Conservation (phyloP, 2,329 filamentous ascomycete species). For the Didymella exigua region DNA sequence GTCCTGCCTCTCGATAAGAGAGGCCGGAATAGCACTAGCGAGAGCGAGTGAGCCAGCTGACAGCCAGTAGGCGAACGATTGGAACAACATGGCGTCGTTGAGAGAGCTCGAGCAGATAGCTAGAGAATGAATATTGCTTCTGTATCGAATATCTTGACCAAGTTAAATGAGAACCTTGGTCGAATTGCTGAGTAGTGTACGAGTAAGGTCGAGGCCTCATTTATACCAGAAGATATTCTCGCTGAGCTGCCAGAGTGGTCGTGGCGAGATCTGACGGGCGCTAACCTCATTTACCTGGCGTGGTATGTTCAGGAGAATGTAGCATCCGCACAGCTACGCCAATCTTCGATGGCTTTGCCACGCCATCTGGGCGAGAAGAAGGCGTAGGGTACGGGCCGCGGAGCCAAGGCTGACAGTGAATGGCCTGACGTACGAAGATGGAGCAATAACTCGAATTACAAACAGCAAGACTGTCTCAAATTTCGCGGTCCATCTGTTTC, state of each 20-base stretch:
- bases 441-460: conserved; percentile 1
- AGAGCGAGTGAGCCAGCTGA: conserved; percentile 34
- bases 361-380: not conserved
- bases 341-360: conserved; percentile 5
- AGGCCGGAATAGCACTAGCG: conserved; percentile 31
- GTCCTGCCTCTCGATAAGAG: conserved; percentile 39
- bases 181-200: conserved; percentile 14
- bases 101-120: not conserved
- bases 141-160: not conserved
- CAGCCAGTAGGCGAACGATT: conserved; percentile 32
- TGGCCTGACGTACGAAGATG: conserved; percentile 19
- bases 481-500: not conserved
- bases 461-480: not conserved
- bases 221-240: conserved; percentile 6
- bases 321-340: conserved; percentile 1
- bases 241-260: not conserved
- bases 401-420: conserved; percentile 8
- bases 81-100: conserved; percentile 31
- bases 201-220: conserved; percentile 12
- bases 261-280: not conserved
- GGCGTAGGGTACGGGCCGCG: not conserved
- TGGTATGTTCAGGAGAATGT: conserved; percentile 1
- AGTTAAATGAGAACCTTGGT: not conserved
- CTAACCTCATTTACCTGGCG: not conserved
- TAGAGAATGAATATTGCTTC: conserved; percentile 2